Evolutionary conservation across 2,329 filamentous ascomycete species (phyloP).

Genomic region (Cladosporium sp.): DNA sequence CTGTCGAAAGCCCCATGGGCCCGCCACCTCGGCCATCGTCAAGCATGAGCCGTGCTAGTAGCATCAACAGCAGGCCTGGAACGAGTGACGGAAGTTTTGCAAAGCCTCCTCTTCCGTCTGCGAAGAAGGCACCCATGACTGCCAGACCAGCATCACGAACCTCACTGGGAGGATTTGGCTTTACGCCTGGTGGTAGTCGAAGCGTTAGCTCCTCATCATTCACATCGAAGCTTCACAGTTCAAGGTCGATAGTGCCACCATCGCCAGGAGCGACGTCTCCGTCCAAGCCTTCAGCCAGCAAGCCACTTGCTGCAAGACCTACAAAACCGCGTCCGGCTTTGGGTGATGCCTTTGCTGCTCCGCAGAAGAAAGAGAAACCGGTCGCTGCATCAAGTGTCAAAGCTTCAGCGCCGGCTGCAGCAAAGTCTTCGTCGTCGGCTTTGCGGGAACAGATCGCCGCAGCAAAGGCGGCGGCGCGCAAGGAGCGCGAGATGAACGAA

Average conservation of each 20-base stretch:
- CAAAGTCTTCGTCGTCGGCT: constrained; percentile 68
- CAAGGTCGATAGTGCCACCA: constrained; percentile 13
- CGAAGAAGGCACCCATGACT: constrained; percentile 39
- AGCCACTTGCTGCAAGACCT: constrained; percentile 39
- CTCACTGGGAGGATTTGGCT: constrained; percentile 31
- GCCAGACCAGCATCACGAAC: constrained; percentile 36
- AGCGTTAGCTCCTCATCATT: constrained; percentile 32
- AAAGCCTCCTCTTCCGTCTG: constrained; percentile 38
- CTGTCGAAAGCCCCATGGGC: constrained; percentile 59
- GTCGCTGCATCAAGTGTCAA: constrained; percentile 11
- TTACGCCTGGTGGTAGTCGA: constrained; percentile 27
- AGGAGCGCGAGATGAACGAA: constrained; percentile 38
- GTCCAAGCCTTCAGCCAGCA: constrained; percentile 39
- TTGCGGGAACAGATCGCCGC: constrained; percentile 90
- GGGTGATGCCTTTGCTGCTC: constrained; percentile 37
- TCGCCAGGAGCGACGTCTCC: constrained; percentile 7
- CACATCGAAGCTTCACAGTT: constrained; percentile 29
- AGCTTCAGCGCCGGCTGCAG: constrained; percentile 1
- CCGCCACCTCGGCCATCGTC: constrained; percentile 66
- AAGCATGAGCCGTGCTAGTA: constrained; percentile 54
- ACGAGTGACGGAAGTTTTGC: constrained; percentile 46
- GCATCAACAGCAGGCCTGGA: constrained; percentile 51
- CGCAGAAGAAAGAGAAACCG: constrained; percentile 25
- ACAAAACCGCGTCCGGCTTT: constrained; percentile 37
- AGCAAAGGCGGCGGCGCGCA: constrained; percentile 72